Evolutionary conservation across 306 rosid genomes (phyloP).

Genomic region (Morella rubra): DNA sequence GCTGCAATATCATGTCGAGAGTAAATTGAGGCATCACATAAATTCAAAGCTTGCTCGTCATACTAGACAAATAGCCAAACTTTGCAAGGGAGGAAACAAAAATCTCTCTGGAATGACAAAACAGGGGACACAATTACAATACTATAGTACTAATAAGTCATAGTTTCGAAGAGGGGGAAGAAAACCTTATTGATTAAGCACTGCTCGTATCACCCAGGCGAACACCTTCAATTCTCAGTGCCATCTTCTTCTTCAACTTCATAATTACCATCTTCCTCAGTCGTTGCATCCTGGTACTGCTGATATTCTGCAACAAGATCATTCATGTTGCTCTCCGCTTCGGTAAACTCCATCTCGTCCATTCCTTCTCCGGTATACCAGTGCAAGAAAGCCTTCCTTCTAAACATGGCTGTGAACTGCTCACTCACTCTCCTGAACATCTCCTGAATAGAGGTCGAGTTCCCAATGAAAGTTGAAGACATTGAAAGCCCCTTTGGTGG

Average conservation of each 20-base stretch:
- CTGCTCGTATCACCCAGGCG: constrained; percentile 29
- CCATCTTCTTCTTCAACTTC: constrained; percentile 39
- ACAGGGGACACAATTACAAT: background rate
- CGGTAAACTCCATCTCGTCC: no score
- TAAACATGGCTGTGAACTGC: no score
- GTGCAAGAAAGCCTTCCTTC: no score
- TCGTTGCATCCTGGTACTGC: constrained; percentile 67
- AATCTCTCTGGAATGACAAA: no score
- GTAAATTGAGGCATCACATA: no score
- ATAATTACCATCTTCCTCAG: constrained; percentile 42
- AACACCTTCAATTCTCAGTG: constrained; percentile 43
- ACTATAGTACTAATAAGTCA: background rate
- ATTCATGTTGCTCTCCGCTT: constrained; percentile 64
- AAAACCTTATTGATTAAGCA: constrained; percentile 14
- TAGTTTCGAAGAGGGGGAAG: background rate
- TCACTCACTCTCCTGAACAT: no score
- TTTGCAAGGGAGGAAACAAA: background rate
- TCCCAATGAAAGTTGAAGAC: constrained; percentile 75
- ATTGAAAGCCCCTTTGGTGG: constrained; percentile 60
- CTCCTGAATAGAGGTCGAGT: constrained; percentile 51
- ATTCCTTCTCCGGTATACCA: no score
- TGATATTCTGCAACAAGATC: constrained; percentile 82
- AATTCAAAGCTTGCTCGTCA: no score
- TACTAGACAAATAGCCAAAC: no score
- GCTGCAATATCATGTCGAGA: no score